These are phyloP conservation scores for Lactarius sp. DNA, from an alignment of 768 basidiomycete species.

Conservation along the genomic window DNA sequence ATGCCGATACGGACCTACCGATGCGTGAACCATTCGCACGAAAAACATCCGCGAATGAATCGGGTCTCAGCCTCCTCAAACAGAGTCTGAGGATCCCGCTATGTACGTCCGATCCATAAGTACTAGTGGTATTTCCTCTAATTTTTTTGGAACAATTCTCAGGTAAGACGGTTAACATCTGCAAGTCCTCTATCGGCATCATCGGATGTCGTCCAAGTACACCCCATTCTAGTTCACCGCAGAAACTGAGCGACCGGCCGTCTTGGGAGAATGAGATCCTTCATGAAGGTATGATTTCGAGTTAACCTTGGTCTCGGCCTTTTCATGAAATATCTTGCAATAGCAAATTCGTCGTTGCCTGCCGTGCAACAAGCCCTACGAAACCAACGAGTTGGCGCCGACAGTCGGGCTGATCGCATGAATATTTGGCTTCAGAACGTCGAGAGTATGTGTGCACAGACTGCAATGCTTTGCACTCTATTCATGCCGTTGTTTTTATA, in stretches of 20 bases:
- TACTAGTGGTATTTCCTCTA: not conserved
- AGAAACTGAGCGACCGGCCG: constrained; percentile 30
- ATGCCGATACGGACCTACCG: constrained; percentile 20
- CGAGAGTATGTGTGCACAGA: constrained; percentile 54
- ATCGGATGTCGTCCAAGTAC: constrained; percentile 15
- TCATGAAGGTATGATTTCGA: constrained; percentile 38
- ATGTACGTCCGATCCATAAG: constrained; percentile 41
- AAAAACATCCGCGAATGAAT: constrained; percentile 31
- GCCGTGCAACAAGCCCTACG: constrained; percentile 49
- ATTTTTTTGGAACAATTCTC: not conserved
- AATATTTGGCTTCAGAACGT: constrained; percentile 78
- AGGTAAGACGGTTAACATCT: constrained; percentile 67
- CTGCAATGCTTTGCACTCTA: not conserved
- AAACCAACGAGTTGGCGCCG: constrained; percentile 49
- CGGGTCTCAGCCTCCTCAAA: constrained; percentile 48
- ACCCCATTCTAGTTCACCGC: constrained; percentile 21
- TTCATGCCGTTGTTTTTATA: not conserved
- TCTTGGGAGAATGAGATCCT: constrained; percentile 48
- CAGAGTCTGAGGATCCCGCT: constrained; percentile 73
- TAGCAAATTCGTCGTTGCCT: constrained; percentile 50
- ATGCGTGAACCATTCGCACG: constrained; percentile 17
- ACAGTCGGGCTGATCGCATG: constrained; percentile 61
- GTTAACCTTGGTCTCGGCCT: not conserved
- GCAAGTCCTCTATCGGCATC: constrained; percentile 49
- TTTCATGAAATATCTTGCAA: not conserved